Evolutionary conservation across 2,329 filamentous ascomycete species (phyloP).

Genomic region (Alternaria atra): DNA sequence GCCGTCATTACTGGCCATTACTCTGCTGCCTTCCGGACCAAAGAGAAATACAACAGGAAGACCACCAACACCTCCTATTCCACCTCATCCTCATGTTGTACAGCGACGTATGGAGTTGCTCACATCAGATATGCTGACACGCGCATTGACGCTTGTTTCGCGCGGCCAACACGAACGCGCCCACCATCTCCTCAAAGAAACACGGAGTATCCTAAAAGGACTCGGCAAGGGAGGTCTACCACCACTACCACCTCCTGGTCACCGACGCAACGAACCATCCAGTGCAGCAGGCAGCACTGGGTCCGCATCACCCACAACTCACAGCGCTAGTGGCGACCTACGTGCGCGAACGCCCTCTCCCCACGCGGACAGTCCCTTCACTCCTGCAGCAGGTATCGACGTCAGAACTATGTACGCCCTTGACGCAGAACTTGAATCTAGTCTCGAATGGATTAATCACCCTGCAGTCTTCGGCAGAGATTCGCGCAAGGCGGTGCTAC

Average conservation of each 20-base stretch:
- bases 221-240: conserved; percentile 94
- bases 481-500: conserved; percentile 92
- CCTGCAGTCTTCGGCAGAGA: conserved; percentile 94
- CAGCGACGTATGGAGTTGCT: conserved; percentile 97
- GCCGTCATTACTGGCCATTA: conserved; percentile 91
- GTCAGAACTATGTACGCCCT: conserved; percentile 81
- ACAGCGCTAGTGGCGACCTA: conserved; percentile 46
- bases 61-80: conserved; percentile 75
- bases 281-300: conserved; percentile 51
- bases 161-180: conserved; percentile 93
- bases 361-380: conserved; percentile 59
- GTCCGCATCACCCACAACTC: conserved; percentile 50
- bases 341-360: conserved; percentile 51
- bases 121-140: conserved; percentile 96
- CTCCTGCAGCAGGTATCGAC: conserved; percentile 79
- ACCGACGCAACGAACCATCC: conserved; percentile 49
- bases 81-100: conserved; percentile 92
- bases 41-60: conserved; percentile 65
- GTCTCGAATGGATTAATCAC: conserved; percentile 96
- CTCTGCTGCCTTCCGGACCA: conserved; percentile 81
- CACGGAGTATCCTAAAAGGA: conserved; percentile 92
- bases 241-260: conserved; percentile 75
- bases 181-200: conserved; percentile 91
- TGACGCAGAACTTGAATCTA: conserved; percentile 88
- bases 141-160: conserved; percentile 88